Percentiles rank a stretch among this genome's conserved stretches.
Evolutionary conservation across 1,284 basidiomycete species (phyloP).

Genomic region (Microstroma glucosiphilum): DNA sequence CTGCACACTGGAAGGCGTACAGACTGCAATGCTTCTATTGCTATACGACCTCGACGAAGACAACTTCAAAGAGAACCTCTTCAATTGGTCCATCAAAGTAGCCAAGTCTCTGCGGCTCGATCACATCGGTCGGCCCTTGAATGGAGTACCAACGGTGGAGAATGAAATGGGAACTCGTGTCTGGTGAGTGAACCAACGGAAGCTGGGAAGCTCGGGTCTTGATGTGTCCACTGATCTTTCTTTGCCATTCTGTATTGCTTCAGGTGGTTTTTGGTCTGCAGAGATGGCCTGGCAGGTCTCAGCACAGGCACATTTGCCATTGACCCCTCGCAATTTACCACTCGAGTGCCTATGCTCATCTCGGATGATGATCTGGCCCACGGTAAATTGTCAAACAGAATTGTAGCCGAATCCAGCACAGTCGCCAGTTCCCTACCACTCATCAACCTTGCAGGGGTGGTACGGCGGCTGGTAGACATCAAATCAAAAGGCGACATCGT

Average conservation of each 20-base stretch:
- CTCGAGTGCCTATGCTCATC: slow-evolving; percentile 5
- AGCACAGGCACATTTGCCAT: background rate
- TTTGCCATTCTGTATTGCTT: no score
- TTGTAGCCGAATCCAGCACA: background rate
- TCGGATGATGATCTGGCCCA: background rate
- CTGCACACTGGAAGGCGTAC: background rate
- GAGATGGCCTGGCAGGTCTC: background rate
- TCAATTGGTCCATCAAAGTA: background rate
- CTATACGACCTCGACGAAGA: slow-evolving; percentile 5
- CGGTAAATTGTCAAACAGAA: background rate
- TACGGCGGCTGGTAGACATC: slow-evolving; percentile 1
- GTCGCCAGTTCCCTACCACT: background rate
- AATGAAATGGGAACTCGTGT: background rate
- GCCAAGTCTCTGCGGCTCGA: background rate
- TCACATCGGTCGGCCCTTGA: background rate
- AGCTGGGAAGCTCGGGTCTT: no score
- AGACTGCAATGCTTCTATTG: background rate
- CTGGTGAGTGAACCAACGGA: background rate
- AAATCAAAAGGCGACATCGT: background rate
- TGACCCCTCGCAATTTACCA: background rate
- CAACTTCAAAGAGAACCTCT: background rate
- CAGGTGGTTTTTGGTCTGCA: background rate
- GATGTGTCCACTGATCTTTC: no score
- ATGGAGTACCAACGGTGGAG: background rate
- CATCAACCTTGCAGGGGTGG: background rate